Base-by-base conservation (phyloP, 225 moss, liverwort and hornwort species). In the Neckera pumila region DNA sequence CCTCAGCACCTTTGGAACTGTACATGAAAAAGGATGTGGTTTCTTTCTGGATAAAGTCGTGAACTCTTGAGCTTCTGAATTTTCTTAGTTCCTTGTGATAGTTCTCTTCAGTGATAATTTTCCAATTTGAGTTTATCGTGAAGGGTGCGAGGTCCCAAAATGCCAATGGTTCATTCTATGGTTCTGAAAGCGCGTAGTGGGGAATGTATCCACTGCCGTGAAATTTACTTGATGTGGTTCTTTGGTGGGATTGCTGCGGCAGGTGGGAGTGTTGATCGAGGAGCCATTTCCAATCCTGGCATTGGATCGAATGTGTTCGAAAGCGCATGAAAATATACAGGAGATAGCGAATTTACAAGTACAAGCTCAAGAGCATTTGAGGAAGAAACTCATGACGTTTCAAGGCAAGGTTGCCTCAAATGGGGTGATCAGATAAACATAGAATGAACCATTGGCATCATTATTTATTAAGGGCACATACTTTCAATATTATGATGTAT, bases 191-290 rank as follows among this genome's bases (percentile, higher is more conserved):
- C 66, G 53, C 38, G 18, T 16, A 76, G 58, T 64, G 20, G 47
- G n/a, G 21, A 65, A 80, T 87, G 12, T 20, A 58, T 60, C 75
- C 75, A 36, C 64, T 40, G 21, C 57, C 80, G 40, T 53, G 40
- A 82, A 26, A 26, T 66, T 38, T 36, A 28, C 30, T 43, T 77
- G 60, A 82, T 43, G 59, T 84, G 69, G 22, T 89, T 53, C 18
- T 84, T 36, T 51, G 47, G 76, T 84, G 40, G 80, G 83, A 87
- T 77, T 89, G 82, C 72, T 73, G 19, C 82, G 51, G 22, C 93
- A 95, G 95, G 95, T 95, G 58, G 95, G 95, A 81, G 95, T 95
- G 69, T 81, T 95, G 79, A 95, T 95, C 38, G 95, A 95, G 84
- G 95, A 95, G 92, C 95, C 95, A 20, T 95, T 95, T 76, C 91